phyloP scores from a whole-genome alignment of 2,329 filamentous ascomycete genomes.

The Scedosporium aurantiacum region DNA sequence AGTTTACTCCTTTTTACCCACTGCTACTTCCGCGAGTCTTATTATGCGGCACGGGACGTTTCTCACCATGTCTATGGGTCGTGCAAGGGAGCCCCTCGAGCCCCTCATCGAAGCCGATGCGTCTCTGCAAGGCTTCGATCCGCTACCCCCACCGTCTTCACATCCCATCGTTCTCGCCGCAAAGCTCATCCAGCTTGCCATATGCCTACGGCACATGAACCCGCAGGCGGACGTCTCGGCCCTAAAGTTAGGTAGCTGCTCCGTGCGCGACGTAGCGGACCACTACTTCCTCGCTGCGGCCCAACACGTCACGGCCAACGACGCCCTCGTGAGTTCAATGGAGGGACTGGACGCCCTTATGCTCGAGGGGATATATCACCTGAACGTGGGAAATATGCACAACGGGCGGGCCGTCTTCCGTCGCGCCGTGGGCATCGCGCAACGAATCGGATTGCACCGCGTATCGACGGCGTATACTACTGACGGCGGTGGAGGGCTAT shows the following conservation, averaged over 20 bases:
- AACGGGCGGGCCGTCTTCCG: constrained; percentile 32
- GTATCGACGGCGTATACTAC: constrained; percentile 18
- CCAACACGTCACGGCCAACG: constrained; percentile 28
- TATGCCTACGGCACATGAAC: constrained; percentile 34
- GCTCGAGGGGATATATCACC: constrained; percentile 33
- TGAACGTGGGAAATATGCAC: constrained; percentile 36
- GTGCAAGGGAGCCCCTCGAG: constrained; percentile 11
- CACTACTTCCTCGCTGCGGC: not conserved
- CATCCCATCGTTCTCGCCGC: constrained; percentile 39
- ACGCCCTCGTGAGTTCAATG: constrained; percentile 30
- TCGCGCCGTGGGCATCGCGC: not conserved
- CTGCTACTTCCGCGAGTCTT: constrained; percentile 22
- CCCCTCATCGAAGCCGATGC: constrained; percentile 12
- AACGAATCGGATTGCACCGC: not conserved
- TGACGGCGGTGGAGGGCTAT: constrained; percentile 23
- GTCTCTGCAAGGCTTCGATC: constrained; percentile 19
- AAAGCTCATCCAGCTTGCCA: constrained; percentile 32
- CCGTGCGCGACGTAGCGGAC: not conserved
- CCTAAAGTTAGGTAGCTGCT: constrained; percentile 17
- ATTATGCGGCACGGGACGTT: constrained; percentile 18
- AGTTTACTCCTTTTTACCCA: constrained; percentile 14
- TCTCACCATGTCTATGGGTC: constrained; percentile 5
- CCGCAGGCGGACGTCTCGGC: constrained; percentile 19
- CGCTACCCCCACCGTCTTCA: constrained; percentile 24
- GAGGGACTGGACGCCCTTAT: constrained; percentile 41